phyloP scores from a whole-genome alignment of 305 asterid species.

The Striga hermonthica region DNA sequence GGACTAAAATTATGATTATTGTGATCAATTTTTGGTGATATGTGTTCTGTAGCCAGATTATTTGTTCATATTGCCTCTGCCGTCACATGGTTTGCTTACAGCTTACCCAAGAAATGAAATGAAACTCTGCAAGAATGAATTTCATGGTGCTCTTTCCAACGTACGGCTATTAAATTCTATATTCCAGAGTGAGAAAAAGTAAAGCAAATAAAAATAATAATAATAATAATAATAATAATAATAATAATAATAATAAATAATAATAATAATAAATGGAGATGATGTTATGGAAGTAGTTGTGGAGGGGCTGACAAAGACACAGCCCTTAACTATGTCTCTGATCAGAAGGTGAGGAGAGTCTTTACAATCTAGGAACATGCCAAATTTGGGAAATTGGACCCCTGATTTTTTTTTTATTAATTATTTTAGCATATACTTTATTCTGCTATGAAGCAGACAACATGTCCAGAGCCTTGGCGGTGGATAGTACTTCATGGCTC shows the following conservation, averaged over 20 bases:
- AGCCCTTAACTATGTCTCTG: slow-evolving; percentile 29
- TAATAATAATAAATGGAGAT: too few relatives aligned
- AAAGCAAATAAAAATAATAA: too few relatives aligned
- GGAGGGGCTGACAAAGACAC: slow-evolving; percentile 1
- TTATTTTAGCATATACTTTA: not conserved
- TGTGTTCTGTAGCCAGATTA: not conserved
- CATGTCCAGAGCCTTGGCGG: slow-evolving; percentile 29
- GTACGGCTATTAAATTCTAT: not conserved
- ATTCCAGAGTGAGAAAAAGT: too few relatives aligned
- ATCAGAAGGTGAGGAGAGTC: slow-evolving; percentile 18
- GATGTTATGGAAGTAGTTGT: slow-evolving; percentile 1
- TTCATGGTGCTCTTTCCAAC: slow-evolving; percentile 4
- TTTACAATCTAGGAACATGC: slow-evolving; percentile 21
- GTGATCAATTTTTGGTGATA: slow-evolving; percentile 5
- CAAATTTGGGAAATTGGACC: slow-evolving; percentile 33
- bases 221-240: too few relatives aligned
- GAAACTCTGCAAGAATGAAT: not conserved
- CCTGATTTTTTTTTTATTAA: slow-evolving; percentile 5
- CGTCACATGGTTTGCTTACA: not conserved
- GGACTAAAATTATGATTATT: slow-evolving; percentile 26
- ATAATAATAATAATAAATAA: too few relatives aligned
- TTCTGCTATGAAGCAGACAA: not conserved
- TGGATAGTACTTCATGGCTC: slow-evolving; percentile 24
- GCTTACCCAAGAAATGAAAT: too few relatives aligned
- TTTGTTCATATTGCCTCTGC: slow-evolving; percentile 7